A percentile compares a stretch with the other conserved stretches of the same genome.
Evolutionary conservation across 1,284 basidiomycete species (phyloP).

Genomic region (Leccinum subrobustum): DNA sequence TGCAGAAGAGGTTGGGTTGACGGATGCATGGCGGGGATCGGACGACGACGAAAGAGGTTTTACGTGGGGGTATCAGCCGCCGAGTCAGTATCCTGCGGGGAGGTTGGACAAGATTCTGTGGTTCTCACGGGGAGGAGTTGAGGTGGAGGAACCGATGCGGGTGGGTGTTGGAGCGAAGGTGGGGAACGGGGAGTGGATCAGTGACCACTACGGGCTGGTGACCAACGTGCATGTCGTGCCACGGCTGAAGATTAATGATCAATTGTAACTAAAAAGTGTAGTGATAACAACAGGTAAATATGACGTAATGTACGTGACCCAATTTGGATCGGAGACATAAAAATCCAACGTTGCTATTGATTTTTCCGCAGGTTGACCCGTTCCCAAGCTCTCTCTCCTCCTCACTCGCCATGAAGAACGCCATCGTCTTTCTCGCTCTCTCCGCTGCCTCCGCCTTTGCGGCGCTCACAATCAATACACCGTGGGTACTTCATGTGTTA

Average conservation of each 20-base stretch:
- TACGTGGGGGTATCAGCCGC: conserved; percentile 69
- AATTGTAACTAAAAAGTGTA: conserved; percentile 4
- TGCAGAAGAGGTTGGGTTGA: conserved; percentile 44
- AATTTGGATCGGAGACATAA: conserved; percentile 36
- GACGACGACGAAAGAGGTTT: conserved; percentile 42
- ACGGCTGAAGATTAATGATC: conserved; percentile 14
- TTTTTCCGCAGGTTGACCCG: conserved; percentile 22
- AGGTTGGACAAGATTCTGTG: conserved; percentile 69
- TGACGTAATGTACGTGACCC: conserved; percentile 12
- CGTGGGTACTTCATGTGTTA: conserved; percentile 41
- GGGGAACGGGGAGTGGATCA: conserved; percentile 47
- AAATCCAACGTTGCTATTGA: conserved; percentile 11
- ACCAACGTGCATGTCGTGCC: conserved; percentile 42
- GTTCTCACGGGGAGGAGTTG: conserved; percentile 42
- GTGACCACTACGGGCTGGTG: conserved; percentile 64
- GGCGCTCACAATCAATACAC: conserved; percentile 55
- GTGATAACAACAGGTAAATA: conserved; percentile 19
- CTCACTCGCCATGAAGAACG: conserved; percentile 43
- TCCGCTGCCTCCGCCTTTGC: conserved; percentile 37
- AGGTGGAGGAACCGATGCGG: conserved; percentile 48
- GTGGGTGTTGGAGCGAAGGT: conserved; percentile 55
- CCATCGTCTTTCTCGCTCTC: conserved; percentile 39
- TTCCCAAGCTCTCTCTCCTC: not conserved
- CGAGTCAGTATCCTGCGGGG: conserved; percentile 41
- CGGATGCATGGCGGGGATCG: conserved; percentile 52